phyloP scores from a whole-genome alignment of 2,329 filamentous ascomycete genomes.

The Periglandula ipomoeae region DNA sequence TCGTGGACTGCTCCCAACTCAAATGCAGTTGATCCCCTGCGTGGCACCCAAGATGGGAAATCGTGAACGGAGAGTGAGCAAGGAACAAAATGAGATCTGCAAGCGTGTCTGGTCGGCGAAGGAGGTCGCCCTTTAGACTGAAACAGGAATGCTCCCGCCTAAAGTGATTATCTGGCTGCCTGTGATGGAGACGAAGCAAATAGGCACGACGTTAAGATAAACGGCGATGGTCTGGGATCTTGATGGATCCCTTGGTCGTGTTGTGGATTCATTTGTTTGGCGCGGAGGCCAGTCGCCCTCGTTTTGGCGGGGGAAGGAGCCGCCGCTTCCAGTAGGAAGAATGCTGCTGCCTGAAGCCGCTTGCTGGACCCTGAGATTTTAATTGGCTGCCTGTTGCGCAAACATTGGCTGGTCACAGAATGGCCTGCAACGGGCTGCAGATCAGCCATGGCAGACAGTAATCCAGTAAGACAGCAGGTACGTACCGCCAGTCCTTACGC shows the following conservation, averaged over 20 bases:
- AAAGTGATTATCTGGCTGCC: conserved; percentile 6
- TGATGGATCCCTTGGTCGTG: background rate
- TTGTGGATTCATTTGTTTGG: too few relatives aligned
- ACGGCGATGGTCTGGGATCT: background rate
- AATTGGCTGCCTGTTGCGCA: background rate
- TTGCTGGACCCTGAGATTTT: background rate
- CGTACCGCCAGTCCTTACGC: too few relatives aligned
- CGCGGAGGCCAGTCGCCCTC: background rate
- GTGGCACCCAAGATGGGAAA: background rate
- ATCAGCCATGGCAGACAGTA: background rate
- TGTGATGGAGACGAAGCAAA: conserved; percentile 4
- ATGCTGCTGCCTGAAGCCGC: conserved; percentile 12
- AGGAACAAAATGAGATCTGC: background rate
- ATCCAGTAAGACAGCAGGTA: too few relatives aligned
- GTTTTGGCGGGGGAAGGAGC: conserved; percentile 2
- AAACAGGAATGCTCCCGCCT: background rate
- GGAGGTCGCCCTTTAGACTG: background rate
- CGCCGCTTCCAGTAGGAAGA: background rate
- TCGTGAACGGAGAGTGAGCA: background rate
- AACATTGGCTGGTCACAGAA: background rate
- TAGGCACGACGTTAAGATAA: background rate
- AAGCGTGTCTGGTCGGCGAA: background rate
- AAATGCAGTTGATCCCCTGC: background rate
- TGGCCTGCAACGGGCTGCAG: background rate
- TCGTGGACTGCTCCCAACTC: background rate